phyloP scores from a whole-genome alignment of 1,284 basidiomycete genomes.

The Boletus hoseneyae region DNA sequence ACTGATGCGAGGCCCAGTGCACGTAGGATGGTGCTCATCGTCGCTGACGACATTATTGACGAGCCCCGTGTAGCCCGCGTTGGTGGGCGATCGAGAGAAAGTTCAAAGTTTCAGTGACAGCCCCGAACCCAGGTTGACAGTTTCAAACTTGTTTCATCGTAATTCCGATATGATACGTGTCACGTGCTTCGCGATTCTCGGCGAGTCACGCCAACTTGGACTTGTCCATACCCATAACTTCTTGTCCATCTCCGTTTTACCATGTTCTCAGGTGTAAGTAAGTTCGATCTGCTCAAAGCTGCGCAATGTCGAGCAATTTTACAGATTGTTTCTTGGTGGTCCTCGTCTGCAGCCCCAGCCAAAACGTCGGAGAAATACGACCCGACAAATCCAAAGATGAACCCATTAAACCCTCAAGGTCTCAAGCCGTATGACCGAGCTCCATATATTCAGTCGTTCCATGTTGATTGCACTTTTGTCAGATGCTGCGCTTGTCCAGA shows the following conservation, averaged over 20 bases:
- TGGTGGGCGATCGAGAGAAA: not conserved
- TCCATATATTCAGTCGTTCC: constrained; percentile 31
- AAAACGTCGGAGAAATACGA: constrained; percentile 45
- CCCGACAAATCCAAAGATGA: constrained; percentile 67
- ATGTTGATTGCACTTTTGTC: not conserved
- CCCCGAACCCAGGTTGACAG: too few relatives aligned
- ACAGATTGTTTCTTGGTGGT: constrained; percentile 44
- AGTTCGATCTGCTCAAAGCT: constrained; percentile 10
- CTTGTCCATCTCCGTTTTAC: not conserved
- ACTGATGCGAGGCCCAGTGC: constrained; percentile 14
- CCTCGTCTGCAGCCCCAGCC: constrained; percentile 31
- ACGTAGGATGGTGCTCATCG: constrained; percentile 2
- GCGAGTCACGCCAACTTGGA: not conserved
- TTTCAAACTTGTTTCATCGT: too few relatives aligned
- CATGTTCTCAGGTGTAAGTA: constrained; percentile 27
- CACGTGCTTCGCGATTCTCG: not conserved
- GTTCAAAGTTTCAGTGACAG: not conserved
- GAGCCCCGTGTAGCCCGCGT: not conserved
- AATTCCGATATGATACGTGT: too few relatives aligned
- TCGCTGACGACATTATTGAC: constrained; percentile 10
- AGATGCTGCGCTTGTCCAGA: constrained; percentile 96
- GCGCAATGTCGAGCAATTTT: constrained; percentile 5
- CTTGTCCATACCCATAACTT: too few relatives aligned
- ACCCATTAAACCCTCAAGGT: constrained; percentile 86
- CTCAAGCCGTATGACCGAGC: constrained; percentile 71